Evolutionary conservation across 768 basidiomycete genomes (phyloP).

Genomic region (Lactarius deliciosus): DNA sequence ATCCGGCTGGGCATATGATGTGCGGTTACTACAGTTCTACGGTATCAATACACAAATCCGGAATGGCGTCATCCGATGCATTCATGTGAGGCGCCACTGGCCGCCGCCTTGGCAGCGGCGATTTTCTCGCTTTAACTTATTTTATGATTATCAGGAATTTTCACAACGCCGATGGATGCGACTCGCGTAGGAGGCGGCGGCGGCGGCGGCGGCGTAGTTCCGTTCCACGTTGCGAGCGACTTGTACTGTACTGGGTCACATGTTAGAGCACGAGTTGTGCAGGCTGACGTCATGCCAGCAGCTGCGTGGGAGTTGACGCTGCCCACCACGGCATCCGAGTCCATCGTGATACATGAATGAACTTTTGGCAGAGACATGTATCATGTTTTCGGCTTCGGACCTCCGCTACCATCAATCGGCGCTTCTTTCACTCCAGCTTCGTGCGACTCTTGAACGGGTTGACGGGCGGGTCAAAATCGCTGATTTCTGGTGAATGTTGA

Average conservation of each 20-base stretch:
- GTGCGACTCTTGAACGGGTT: background rate
- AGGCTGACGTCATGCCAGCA: conserved; percentile 2
- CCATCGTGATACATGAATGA: background rate
- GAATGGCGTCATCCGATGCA: background rate
- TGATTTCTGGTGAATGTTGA: background rate
- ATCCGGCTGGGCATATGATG: background rate
- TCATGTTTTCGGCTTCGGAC: background rate
- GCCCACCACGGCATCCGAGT: background rate
- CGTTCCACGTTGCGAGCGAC: background rate
- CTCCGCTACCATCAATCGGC: background rate
- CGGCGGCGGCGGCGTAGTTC: conserved; percentile 1
- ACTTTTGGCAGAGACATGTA: background rate
- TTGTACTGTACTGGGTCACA: conserved; percentile 5
- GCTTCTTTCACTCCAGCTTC: background rate
- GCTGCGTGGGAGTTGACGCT: background rate
- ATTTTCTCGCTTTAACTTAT: conserved; percentile 2
- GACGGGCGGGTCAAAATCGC: background rate
- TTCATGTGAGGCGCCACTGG: conserved; percentile 2
- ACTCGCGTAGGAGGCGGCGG: conserved; percentile 5
- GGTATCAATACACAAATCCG: background rate
- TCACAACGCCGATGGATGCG: background rate
- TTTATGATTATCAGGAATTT: conserved; percentile 1
- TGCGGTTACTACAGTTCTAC: background rate
- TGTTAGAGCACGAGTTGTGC: conserved; percentile 13
- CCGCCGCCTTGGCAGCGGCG: background rate